Evolutionary conservation across 176 grass and related monocot genomes (phyloP), one percentile per base, ranked within the genome.

Genomic region (Oryza rufipogon): DNA sequence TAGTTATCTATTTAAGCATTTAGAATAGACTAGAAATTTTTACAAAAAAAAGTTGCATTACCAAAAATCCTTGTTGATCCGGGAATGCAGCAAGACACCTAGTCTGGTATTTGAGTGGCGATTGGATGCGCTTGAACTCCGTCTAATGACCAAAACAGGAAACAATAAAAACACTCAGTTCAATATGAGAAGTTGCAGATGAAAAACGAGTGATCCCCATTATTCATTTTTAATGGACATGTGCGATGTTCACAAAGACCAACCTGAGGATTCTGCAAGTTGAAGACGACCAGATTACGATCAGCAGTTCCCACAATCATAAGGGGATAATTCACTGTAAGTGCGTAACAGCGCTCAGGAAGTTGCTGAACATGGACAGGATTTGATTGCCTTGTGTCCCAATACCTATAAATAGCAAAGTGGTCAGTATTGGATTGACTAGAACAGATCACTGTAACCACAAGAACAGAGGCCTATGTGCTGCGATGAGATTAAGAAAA

Each of bases 61-160:
- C 95, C 95, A 98, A 77, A 90, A 97, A 97, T 66, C 95, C 95
- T 88, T 95, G 95, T 85, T 97, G 95, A 90, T 97, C 95, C 23
- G 95, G 95, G 77, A 98, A 98, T 52, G 95, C 95, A 88, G 95
- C 80, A 73, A 95, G 73, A 10, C 92, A 93, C 64, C 95, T 82
- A 76, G 95, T 98, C 69, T 98, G 95, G 76, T 98, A 98, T 77
- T 98, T 98, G 45, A 98, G 82, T 80, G 95, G 95, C 77, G 90
- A 95, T 33, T 88, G 89, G 64, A 98, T 95, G 66, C 91, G 91
- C 87, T 98, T 98, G 82, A 98, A 98, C 76, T 95, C 95, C 48
- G 36, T 87, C 95, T 98, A 78, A 87, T 38, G 65, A 80, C 78
- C 30, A 66, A 42, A 87, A 70, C 66, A 79, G 10, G 20, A 86